phyloP scores from a whole-genome alignment of 2,329 filamentous ascomycete genomes.

The Amesomyces nigricolor region DNA sequence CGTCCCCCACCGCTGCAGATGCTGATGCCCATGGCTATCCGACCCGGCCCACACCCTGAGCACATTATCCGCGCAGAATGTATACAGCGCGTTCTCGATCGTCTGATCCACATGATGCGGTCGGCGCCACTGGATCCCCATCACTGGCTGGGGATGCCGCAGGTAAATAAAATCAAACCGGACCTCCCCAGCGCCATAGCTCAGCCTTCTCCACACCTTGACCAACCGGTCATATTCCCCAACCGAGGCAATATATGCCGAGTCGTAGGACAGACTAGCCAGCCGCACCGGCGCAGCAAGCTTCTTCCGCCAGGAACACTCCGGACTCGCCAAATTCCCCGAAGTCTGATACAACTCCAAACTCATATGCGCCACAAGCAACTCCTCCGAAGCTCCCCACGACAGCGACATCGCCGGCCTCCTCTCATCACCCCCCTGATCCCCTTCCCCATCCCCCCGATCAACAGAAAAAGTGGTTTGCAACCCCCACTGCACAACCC shows the following conservation, averaged over 20 bases:
- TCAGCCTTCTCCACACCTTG: constrained; percentile 87
- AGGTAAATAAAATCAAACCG: constrained; percentile 89
- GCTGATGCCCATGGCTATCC: constrained; percentile 64
- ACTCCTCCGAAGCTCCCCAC: constrained; percentile 82
- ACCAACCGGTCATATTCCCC: constrained; percentile 74
- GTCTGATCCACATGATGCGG: constrained; percentile 72
- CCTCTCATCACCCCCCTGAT: constrained; percentile 26
- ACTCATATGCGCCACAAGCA: constrained; percentile 67
- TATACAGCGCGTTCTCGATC: constrained; percentile 83
- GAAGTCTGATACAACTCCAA: constrained; percentile 62
- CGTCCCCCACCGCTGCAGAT: constrained; percentile 72
- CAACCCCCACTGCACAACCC: constrained; percentile 58
- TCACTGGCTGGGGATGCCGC: constrained; percentile 75
- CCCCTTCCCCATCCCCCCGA: constrained; percentile 14
- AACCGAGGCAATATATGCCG: constrained; percentile 76
- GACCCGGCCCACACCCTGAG: constrained; percentile 79
- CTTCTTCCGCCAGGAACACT: constrained; percentile 65
- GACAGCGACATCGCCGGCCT: constrained; percentile 54
- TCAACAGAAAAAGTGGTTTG: constrained; percentile 54
- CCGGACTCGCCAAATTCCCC: constrained; percentile 31
- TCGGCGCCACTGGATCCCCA: constrained; percentile 77
- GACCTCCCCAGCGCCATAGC: constrained; percentile 75
- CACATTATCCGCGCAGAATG: constrained; percentile 73
- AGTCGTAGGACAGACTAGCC: constrained; percentile 79
- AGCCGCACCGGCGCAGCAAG: constrained; percentile 69